A percentile compares a stretch with the other conserved stretches of the same genome.
These are phyloP conservation scores for Sporodiniella umbellata DNA, from an alignment of 371 early-diverging fungal species.

Conservation along the genomic window DNA sequence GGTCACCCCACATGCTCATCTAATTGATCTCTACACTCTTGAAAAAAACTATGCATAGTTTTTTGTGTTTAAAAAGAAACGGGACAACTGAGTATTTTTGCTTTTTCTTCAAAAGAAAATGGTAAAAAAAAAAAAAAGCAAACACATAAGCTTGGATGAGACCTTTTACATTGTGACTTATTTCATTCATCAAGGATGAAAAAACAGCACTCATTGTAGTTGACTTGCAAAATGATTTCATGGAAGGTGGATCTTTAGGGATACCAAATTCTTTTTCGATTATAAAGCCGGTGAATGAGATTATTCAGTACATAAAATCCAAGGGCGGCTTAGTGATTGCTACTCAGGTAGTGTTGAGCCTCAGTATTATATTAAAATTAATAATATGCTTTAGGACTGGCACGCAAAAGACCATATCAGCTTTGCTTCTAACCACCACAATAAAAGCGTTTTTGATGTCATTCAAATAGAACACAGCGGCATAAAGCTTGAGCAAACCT, in stretches of 20 bases:
- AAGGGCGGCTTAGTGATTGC: conserved; percentile 28
- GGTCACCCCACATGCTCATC: conserved; percentile 28
- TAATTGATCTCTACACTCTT: conserved; percentile 18
- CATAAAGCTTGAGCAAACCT: conserved; percentile 12
- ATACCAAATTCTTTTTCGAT: conserved; percentile 30
- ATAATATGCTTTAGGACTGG: conserved; percentile 52
- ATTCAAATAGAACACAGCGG: conserved; percentile 30
- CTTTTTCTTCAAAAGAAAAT: no score
- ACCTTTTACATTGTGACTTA: no score
- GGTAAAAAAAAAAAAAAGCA: neutral
- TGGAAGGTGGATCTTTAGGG: conserved; percentile 36
- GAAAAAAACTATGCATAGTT: conserved; percentile 20
- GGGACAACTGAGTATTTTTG: no score
- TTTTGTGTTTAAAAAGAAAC: conserved; percentile 11
- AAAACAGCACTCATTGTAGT: conserved; percentile 37
- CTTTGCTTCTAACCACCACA: conserved; percentile 34
- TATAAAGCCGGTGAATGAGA: conserved; percentile 23
- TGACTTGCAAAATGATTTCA: conserved; percentile 46
- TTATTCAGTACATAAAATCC: conserved; percentile 21
- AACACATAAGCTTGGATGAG: neutral
- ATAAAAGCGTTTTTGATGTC: conserved; percentile 25
- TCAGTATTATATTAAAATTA: no score
- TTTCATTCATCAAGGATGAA: neutral
- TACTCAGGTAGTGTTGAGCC: conserved; percentile 23
- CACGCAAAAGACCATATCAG: conserved; percentile 41